Evolutionary conservation across 352 stramenopile genomes (phyloP).

Genomic region (Phytophthora fragariae): DNA sequence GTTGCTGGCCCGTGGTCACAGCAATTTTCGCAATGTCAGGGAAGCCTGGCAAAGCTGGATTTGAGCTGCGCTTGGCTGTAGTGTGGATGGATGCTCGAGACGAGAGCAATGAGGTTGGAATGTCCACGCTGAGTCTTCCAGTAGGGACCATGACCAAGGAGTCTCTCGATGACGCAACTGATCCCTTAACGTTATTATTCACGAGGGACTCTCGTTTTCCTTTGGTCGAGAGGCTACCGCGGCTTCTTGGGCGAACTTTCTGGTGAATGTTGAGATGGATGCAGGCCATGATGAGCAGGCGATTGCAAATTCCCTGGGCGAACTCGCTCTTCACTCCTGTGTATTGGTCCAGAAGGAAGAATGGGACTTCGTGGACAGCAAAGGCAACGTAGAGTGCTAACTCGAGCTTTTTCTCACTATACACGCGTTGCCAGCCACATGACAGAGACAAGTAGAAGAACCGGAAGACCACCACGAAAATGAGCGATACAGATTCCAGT

Average conservation of each 20-base stretch:
- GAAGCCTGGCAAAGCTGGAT: not conserved
- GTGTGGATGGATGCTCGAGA: not conserved
- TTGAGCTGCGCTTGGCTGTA: not conserved
- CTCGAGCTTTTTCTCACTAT: slow-evolving; percentile 13
- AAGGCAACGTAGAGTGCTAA: slow-evolving; percentile 6
- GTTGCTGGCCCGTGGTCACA: not conserved
- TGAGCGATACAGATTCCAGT: slow-evolving; percentile 10
- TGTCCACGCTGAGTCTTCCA: not conserved
- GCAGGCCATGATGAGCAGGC: slow-evolving; percentile 10
- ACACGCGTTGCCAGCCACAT: slow-evolving; percentile 6
- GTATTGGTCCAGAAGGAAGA: not conserved
- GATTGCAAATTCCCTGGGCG: slow-evolving; percentile 10
- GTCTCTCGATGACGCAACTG: not conserved
- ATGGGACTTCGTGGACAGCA: slow-evolving; percentile 12
- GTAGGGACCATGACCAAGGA: not conserved
- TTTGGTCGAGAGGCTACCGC: not conserved
- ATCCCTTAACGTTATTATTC: not conserved
- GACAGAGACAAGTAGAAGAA: slow-evolving; percentile 26
- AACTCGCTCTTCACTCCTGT: slow-evolving; percentile 14
- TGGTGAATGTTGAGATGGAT: slow-evolving; percentile 11
- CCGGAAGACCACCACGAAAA: slow-evolving; percentile 21
- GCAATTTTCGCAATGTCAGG: not conserved
- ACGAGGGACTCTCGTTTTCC: not conserved
- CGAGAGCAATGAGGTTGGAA: not conserved
- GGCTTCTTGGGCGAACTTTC: not conserved